These are phyloP conservation scores for Porcisia deanei DNA, from an alignment of 208 protist species.

Conservation along the genomic window DNA sequence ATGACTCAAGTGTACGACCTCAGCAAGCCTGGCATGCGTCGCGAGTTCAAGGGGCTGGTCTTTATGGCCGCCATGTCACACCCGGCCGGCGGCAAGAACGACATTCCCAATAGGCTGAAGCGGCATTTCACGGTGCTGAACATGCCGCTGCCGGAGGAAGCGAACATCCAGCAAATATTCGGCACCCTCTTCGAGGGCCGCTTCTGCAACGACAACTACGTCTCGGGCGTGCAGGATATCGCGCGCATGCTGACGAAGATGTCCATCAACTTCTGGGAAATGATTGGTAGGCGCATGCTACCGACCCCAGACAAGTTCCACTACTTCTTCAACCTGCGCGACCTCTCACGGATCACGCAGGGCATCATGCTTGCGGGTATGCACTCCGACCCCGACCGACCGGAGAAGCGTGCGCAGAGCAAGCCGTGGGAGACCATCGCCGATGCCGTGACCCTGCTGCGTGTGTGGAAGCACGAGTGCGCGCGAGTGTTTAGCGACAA, in stretches of 20 bases:
- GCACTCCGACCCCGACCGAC: constrained; percentile 83
- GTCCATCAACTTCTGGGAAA: constrained; percentile 93
- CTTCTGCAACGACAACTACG: constrained; percentile 91
- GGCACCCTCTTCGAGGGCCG: constrained; percentile 91
- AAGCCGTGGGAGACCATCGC: constrained; percentile 84
- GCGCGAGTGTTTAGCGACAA: constrained; percentile 97
- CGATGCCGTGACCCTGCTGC: constrained; percentile 80
- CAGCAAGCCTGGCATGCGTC: constrained; percentile 91
- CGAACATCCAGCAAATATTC: constrained; percentile 95
- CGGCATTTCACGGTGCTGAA: constrained; percentile 97
- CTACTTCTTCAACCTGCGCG: constrained; percentile 99
- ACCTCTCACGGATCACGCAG: constrained; percentile 96
- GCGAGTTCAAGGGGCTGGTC: constrained; percentile 94
- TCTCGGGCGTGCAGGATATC: constrained; percentile 84
- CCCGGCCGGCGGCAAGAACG: constrained; percentile 98
- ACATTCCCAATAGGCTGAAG: constrained; percentile 98
- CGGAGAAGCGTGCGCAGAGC: constrained; percentile 86
- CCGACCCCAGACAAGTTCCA: constrained; percentile 98
- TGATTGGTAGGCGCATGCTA: constrained; percentile 93
- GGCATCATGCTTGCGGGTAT: constrained; percentile 93
- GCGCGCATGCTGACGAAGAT: constrained; percentile 90
- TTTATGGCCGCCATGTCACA: constrained; percentile 98
- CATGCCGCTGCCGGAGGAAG: constrained; percentile 94
- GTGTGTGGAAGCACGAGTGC: constrained; percentile 98
- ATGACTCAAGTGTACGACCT: constrained; percentile 88